Base-by-base conservation (phyloP, 1,284 basidiomycete genomes). In the Sporisorium graminicola region DNA sequence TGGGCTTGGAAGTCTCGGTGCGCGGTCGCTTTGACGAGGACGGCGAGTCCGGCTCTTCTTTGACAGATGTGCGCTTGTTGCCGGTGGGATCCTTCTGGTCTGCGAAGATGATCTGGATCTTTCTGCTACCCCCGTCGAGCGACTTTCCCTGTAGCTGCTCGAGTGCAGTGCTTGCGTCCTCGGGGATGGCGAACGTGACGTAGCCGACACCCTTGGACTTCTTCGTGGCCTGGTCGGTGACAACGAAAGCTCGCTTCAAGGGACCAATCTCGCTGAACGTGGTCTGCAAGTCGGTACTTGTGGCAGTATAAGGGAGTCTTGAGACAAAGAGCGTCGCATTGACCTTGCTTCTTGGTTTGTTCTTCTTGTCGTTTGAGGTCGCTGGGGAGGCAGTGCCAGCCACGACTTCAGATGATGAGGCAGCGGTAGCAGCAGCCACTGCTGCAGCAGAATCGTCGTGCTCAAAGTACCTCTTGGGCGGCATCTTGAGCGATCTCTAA, bases 141-240 rank as follows among this genome's bases (percentile, higher is more conserved):
- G 69, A 79, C 55, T 81, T 79, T 7, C 78, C 82, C 49, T 85
- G 82, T 5, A 85, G 75, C 62, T 81, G 77, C 12, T 78, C 62
- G 22, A 82, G 56, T 10, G 83, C 82, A 18, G 73, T 71, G 40
- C 71, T 65, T 13, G 95, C 97, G 87, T 99, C 97, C 80, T 97
- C 93, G 61, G 89, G 90, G 72, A 94, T 89, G 1, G 95, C 91
- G 86, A 95, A 99, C 0, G 94, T 92, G 68, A 98, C 94, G 86
- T 98, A 99, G 70, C 96, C 96, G n/a, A 98, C 94, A 78, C 96
- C 97, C 86, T 98, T 98, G 5, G 94, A 95, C 31, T 91, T 89
- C 42, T 93, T 92, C 0, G 92, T 91, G 37, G 68, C 91, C 51
- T 89, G 90, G 71, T 94, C 92, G 5, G 91, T 91, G 13, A 98